These are phyloP conservation scores for Lachnellula occidentalis DNA, from an alignment of 2,329 filamentous ascomycete species.

Conservation along the genomic window DNA sequence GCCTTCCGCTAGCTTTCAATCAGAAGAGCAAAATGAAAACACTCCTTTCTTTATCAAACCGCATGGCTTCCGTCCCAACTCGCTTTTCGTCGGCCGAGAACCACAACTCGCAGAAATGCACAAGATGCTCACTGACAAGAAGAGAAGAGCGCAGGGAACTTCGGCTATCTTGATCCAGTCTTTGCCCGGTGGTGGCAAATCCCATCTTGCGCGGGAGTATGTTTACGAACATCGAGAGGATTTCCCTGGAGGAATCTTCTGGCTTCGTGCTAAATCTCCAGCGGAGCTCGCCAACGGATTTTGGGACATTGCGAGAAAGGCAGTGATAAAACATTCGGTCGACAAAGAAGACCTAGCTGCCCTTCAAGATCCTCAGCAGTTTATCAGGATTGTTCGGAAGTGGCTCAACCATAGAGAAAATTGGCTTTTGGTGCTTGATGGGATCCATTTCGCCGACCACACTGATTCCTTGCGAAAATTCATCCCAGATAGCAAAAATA, in stretches of 20 bases:
- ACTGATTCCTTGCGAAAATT: constrained; percentile 51
- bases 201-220: constrained; percentile 63
- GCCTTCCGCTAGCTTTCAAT: constrained; percentile 1
- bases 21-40: constrained; percentile 15
- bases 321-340: constrained; percentile 36
- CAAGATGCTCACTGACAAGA: constrained; percentile 51
- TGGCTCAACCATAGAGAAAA: constrained; percentile 58
- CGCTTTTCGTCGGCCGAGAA: constrained; percentile 56
- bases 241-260: constrained; percentile 64
- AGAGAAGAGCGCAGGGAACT: constrained; percentile 50
- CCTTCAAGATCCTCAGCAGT: constrained; percentile 35
- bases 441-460: constrained; percentile 52
- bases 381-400: constrained; percentile 51
- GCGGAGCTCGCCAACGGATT: constrained; percentile 56
- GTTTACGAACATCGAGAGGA: constrained; percentile 53
- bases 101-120: constrained; percentile 54
- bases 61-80: constrained; percentile 56
- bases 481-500: constrained; percentile 58
- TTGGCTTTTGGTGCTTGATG: constrained; percentile 65
- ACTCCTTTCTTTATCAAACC: constrained; percentile 40
- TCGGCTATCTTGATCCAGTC: constrained; percentile 60
- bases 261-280: constrained; percentile 58
- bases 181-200: constrained; percentile 63
- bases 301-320: constrained; percentile 59
- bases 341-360: constrained; percentile 30